Percentiles rank a stretch among this genome's conserved stretches.
Conservation (phyloP, 1,139 yeast genomes). For the Lodderomyces pseudojiufengensis region DNA sequence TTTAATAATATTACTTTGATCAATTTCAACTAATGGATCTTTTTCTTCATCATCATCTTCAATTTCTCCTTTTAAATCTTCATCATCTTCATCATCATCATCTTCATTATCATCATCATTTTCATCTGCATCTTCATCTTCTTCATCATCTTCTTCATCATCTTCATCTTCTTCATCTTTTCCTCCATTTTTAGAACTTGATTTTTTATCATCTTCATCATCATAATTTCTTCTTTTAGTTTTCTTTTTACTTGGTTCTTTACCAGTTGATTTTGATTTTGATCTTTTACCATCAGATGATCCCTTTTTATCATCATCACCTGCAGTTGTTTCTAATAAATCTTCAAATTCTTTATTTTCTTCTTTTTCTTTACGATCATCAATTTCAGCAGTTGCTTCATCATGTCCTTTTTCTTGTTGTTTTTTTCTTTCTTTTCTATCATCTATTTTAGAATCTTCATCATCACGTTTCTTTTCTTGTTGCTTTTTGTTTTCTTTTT, state of each 20-base stretch:
- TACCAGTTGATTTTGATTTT: constrained; percentile 12
- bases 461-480: background rate
- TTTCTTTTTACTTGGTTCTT: constrained; percentile 31
- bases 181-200: constrained; percentile 23
- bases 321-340: constrained; percentile 7
- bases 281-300: constrained; percentile 7
- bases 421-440: constrained; percentile 8
- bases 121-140: constrained; percentile 41
- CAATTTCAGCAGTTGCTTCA: background rate
- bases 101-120: constrained; percentile 55
- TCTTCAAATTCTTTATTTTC: constrained; percentile 1
- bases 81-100: constrained; percentile 46
- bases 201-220: constrained; percentile 35
- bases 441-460: constrained; percentile 2
- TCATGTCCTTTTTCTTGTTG: constrained; percentile 1
- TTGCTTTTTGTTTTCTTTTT: constrained; percentile 3
- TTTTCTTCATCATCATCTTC: constrained; percentile 64
- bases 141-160: constrained; percentile 47
- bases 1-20: constrained; percentile 75
- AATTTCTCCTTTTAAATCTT: constrained; percentile 46
- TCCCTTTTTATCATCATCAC: constrained; percentile 10
- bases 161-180: constrained; percentile 29
- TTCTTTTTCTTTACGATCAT: too few relatives aligned
- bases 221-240: constrained; percentile 43
- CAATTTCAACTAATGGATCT: constrained; percentile 81